phyloP scores from a whole-genome alignment of 2,329 filamentous ascomycete genomes.

The Blastomyces emzantsi region DNA sequence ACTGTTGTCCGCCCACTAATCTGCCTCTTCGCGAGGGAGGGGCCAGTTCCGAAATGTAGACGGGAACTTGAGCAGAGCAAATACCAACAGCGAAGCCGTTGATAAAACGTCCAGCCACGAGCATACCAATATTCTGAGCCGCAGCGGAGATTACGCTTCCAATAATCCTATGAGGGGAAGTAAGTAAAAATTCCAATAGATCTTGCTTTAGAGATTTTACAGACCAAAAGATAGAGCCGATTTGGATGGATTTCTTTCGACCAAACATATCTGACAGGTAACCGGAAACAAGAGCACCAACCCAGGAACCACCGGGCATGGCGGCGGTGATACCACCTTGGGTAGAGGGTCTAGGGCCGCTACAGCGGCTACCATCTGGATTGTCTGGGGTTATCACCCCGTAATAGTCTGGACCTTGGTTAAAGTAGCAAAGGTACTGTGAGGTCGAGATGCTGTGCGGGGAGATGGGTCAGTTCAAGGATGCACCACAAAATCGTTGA shows the following conservation, averaged over 20 bases:
- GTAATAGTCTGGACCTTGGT: conserved; percentile 19
- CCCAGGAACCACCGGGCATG: conserved; percentile 62
- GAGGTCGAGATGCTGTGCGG: conserved; percentile 40
- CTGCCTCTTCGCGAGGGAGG: conserved; percentile 36
- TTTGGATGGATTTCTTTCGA: conserved; percentile 35
- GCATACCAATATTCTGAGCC: conserved; percentile 25
- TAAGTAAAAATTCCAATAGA: conserved; percentile 3
- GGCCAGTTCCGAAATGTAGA: conserved; percentile 32
- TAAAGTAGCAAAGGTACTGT: conserved; percentile 48
- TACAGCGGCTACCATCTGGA: conserved; percentile 34
- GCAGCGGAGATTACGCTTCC: conserved; percentile 28
- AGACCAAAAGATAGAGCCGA: conserved; percentile 29
- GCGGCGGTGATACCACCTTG: conserved; percentile 60
- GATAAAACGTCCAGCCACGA: conserved; percentile 33
- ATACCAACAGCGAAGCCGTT: conserved; percentile 35
- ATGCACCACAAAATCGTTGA: neutral
- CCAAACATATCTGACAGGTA: conserved; percentile 29
- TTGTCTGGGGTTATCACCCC: conserved; percentile 17
- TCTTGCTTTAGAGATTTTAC: conserved; percentile 1
- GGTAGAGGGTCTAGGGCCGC: conserved; percentile 37
- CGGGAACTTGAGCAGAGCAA: conserved; percentile 32
- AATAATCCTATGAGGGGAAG: conserved; percentile 33
- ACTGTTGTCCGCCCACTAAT: conserved; percentile 34
- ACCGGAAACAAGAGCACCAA: conserved; percentile 45
- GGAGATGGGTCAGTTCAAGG: neutral